A percentile compares a stretch with the other conserved stretches of the same genome.
Evolutionary conservation across 2,329 filamentous ascomycete species (phyloP).

Genomic region (Allantophomopsis cytisporea): DNA sequence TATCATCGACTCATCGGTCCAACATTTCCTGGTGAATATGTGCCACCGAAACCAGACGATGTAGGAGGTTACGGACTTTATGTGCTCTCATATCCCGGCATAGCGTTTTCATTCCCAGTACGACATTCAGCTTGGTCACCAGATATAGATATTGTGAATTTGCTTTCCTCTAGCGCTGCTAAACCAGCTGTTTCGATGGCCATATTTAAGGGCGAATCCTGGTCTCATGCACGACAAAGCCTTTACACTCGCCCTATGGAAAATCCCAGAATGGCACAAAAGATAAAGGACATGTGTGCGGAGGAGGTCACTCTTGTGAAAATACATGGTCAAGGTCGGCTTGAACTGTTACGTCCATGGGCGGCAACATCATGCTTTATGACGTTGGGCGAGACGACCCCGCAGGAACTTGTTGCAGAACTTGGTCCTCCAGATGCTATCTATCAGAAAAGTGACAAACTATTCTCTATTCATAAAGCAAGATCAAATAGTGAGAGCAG

Average conservation of each 20-base stretch:
- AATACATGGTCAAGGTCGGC: conserved; percentile 62
- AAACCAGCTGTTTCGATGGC: conserved; percentile 76
- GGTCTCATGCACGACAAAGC: conserved; percentile 66
- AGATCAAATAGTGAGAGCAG: conserved; percentile 37
- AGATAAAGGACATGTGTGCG: conserved; percentile 66
- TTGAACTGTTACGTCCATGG: conserved; percentile 66
- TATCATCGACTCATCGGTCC: conserved; percentile 91
- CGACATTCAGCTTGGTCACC: conserved; percentile 62
- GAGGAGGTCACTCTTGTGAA: conserved; percentile 77
- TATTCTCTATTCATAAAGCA: conserved; percentile 72
- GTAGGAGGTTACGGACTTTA: conserved; percentile 57
- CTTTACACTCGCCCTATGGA: conserved; percentile 66
- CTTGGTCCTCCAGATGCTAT: conserved; percentile 89
- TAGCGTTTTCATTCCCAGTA: conserved; percentile 84
- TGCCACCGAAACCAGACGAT: conserved; percentile 43
- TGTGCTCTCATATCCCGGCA: conserved; percentile 84
- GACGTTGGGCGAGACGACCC: conserved; percentile 70
- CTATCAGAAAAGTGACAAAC: conserved; percentile 80
- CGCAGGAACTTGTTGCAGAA: conserved; percentile 82
- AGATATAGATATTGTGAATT: conserved; percentile 67
- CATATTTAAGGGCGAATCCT: conserved; percentile 80
- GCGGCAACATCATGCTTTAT: conserved; percentile 57
- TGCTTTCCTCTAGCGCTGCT: conserved; percentile 68
- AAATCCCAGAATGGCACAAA: conserved; percentile 58
- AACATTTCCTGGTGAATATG: conserved; percentile 87